Percentiles rank a stretch among this genome's conserved stretches.
These are phyloP conservation scores for Candida orba DNA, from an alignment of 805 yeast genomes.

Conservation along the genomic window DNA sequence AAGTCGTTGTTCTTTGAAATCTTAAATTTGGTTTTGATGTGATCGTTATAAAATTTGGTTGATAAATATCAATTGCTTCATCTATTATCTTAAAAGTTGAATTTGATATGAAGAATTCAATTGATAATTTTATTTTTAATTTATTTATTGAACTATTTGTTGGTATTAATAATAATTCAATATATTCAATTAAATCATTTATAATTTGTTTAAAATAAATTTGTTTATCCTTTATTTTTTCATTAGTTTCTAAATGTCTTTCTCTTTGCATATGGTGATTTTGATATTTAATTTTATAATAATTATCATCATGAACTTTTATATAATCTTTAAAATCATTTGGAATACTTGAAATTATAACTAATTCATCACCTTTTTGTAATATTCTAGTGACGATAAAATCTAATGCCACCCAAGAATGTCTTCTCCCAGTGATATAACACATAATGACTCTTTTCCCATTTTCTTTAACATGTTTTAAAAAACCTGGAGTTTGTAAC, in stretches of 20 bases:
- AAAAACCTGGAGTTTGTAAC: not conserved
- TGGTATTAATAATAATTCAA: constrained; percentile 36
- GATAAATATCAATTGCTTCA: constrained; percentile 54
- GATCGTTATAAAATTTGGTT: constrained; percentile 50
- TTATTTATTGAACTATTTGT: constrained; percentile 27
- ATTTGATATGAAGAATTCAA: constrained; percentile 53
- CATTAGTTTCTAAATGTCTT: constrained; percentile 5
- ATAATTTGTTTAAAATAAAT: constrained; percentile 33
- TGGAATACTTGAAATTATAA: constrained; percentile 50
- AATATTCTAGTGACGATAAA: constrained; percentile 51
- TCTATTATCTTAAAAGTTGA: constrained; percentile 47
- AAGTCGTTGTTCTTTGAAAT: constrained; percentile 44
- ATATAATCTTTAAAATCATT: constrained; percentile 3
- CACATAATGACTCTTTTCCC: constrained; percentile 47
- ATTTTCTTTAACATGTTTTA: constrained; percentile 5
- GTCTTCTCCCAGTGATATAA: constrained; percentile 33
- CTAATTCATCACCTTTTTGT: constrained; percentile 59
- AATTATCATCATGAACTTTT: constrained; percentile 3
- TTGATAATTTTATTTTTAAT: constrained; percentile 33
- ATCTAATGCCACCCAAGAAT: constrained; percentile 75
- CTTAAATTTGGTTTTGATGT: constrained; percentile 43
- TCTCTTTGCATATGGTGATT: not conserved
- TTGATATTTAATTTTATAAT: not conserved
- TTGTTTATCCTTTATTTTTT: constrained; percentile 4
- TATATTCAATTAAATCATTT: constrained; percentile 35